A percentile compares a stretch with the other conserved stretches of the same genome.
Conservation (phyloP, 2,329 filamentous ascomycete genomes). For the Tolypocladium endophyticum region DNA sequence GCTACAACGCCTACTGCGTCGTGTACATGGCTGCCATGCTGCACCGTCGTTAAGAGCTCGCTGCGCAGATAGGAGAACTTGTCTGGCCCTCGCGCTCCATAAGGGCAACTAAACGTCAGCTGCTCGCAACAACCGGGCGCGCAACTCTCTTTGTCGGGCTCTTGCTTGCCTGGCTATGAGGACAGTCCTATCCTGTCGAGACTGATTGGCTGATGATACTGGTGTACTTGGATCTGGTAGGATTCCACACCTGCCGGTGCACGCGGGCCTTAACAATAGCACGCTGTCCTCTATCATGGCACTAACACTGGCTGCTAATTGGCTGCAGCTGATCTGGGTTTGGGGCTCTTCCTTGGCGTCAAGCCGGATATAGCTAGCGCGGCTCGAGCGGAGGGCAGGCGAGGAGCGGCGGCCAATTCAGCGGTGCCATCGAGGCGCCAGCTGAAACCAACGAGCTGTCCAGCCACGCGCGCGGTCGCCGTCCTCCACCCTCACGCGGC, state of each 20-base stretch:
- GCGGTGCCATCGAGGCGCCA: not conserved
- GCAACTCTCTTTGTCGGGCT: not conserved
- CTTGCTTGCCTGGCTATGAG: not conserved
- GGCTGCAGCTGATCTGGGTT: not conserved
- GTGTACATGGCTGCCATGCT: not conserved
- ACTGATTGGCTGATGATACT: not conserved
- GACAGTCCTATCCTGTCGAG: not conserved
- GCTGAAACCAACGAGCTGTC: not conserved
- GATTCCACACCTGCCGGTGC: accelerated
- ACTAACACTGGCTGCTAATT: not conserved
- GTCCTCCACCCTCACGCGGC: constrained; percentile 2
- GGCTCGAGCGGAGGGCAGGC: not conserved
- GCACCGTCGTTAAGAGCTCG: not conserved
- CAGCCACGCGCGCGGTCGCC: not conserved
- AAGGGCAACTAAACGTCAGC: not conserved
- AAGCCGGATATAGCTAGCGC: not conserved
- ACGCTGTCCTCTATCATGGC: not conserved
- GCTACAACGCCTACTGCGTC: not conserved
- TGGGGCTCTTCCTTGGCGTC: not conserved
- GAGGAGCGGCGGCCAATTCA: not conserved
- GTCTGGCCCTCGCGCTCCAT: not conserved
- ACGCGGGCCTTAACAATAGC: not conserved
- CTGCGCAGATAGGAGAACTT: not conserved
- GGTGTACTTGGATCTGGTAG: not conserved
- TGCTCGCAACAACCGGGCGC: not conserved